Base-by-base conservation (phyloP, 1,284 basidiomycete genomes). In the Trametes pubescens region DNA sequence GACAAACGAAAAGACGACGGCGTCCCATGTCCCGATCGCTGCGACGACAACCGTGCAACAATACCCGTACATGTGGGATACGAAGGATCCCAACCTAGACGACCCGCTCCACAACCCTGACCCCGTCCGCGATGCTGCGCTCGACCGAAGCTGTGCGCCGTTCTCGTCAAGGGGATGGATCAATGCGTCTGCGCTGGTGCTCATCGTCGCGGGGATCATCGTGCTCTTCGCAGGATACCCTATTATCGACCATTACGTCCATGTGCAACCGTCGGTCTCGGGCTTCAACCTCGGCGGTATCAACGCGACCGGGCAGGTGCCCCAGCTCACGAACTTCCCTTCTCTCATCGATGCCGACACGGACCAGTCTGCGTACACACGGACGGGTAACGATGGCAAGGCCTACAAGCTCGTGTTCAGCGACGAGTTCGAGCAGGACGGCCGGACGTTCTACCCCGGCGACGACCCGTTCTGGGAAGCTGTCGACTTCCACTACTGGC, bases 391-490 rank as follows among this genome's bases (percentile, higher is more conserved):
- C 9, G 93, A 96, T 70, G 92, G 93, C 4, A 81, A 87, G 59
- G 76, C 82, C n/a, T 95, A 93, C 77, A 82, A 90, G 65, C 86
- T 98, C 35, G 90, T 95, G 2, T 96, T 96, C 76, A 95, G 91
- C 62, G 96, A 99, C 77, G 96, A 99, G 78, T 98, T 98, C 76
- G 89, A 96, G 55, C 79, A 73, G 7, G 88, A 91, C 35, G 95
- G 94, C 8, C 83, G 91, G 38, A 84, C 90, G 1, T 93, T 93
- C 72, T 93, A 85, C 76, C 89, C 91, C 16, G 91, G 91, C 1
- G 91, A 93, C 67, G 91, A 93, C 76, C 84, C 91, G 13, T 93
- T 81, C 73, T 93, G 91, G 91, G 90, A 91, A 74, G 91, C 88
- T 43, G 84, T 81, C 13, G 84, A 93, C 70, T 74, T 91, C 34